phyloP scores from a whole-genome alignment of 2,329 filamentous ascomycete species.

The Sclerotinia spermophila region DNA sequence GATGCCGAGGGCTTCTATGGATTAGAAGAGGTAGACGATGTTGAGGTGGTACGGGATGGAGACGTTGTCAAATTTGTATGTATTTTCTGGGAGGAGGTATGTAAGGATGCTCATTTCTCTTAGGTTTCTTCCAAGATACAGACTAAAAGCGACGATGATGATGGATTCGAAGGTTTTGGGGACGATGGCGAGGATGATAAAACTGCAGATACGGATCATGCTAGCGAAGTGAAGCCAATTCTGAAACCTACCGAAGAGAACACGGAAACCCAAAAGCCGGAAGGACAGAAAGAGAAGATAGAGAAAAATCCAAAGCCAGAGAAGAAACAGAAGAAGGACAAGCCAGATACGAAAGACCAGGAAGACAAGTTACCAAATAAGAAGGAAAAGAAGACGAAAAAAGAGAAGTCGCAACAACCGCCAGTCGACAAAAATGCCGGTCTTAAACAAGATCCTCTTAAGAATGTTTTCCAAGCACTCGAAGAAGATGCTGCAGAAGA shows the following conservation, averaged over 20 bases:
- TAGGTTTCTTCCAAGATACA: slow-evolving; percentile 32
- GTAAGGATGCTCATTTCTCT: slow-evolving; percentile 18
- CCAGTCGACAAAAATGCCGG: slow-evolving; percentile 22
- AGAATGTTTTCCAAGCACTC: slow-evolving; percentile 43
- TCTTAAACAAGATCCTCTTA: slow-evolving; percentile 30
- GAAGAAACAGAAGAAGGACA: slow-evolving; percentile 20
- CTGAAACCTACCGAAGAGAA: slow-evolving; percentile 26
- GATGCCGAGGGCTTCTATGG: slow-evolving; percentile 94
- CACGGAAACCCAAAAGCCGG: background rate
- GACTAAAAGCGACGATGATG: slow-evolving; percentile 44
- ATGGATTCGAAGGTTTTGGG: slow-evolving; percentile 54
- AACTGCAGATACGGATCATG: slow-evolving; percentile 33
- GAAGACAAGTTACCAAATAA: slow-evolving; percentile 19
- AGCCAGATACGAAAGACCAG: slow-evolving; percentile 26
- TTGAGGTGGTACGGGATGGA: slow-evolving; percentile 73
- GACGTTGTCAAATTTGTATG: slow-evolving; percentile 55
- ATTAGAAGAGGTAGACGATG: slow-evolving; percentile 85
- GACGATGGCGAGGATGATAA: slow-evolving; percentile 41
- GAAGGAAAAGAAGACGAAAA: slow-evolving; percentile 34
- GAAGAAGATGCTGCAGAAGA: slow-evolving; percentile 54
- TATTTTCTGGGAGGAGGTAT: slow-evolving; percentile 15
- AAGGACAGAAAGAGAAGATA: background rate
- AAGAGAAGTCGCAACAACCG: slow-evolving; percentile 33
- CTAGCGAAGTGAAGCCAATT: slow-evolving; percentile 27
- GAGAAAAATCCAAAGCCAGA: slow-evolving; percentile 23